Percentiles rank a stretch among this genome's conserved stretches.
Evolutionary conservation across 352 stramenopile species (phyloP).

Genomic region (Blastocystis sp.): DNA sequence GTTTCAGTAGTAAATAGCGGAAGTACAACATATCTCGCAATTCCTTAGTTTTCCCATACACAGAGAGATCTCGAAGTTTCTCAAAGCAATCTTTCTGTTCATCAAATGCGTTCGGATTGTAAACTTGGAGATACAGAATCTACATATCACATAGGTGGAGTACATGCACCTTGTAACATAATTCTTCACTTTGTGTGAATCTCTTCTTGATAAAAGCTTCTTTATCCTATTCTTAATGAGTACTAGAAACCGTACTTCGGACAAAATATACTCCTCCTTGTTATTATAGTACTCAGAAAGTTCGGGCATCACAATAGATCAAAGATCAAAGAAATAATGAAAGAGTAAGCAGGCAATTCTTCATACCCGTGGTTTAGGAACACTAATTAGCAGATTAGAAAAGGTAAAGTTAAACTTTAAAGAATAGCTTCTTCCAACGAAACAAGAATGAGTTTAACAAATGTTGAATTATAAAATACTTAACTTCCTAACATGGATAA

Average conservation of each 20-base stretch:
- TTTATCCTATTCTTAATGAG: background rate
- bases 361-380: no score
- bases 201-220: background rate
- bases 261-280: slow-evolving; percentile 41
- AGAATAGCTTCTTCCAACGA: no score
- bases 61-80: background rate
- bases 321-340: background rate
- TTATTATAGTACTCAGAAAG: slow-evolving; percentile 9
- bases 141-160: background rate
- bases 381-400: no score
- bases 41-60: background rate
- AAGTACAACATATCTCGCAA: slow-evolving; percentile 2
- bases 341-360: no score
- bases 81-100: background rate
- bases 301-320: background rate
- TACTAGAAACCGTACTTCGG: background rate
- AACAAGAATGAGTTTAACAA: no score
- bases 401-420: no score
- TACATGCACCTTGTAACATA: background rate
- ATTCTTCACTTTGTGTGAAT: background rate
- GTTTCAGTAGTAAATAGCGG: background rate
- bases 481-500: no score
- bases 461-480: no score
- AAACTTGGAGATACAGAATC: slow-evolving; percentile 40
- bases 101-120: background rate